phyloP scores from a whole-genome alignment of 2,329 filamentous ascomycete species.

The Penicillium expansum region DNA sequence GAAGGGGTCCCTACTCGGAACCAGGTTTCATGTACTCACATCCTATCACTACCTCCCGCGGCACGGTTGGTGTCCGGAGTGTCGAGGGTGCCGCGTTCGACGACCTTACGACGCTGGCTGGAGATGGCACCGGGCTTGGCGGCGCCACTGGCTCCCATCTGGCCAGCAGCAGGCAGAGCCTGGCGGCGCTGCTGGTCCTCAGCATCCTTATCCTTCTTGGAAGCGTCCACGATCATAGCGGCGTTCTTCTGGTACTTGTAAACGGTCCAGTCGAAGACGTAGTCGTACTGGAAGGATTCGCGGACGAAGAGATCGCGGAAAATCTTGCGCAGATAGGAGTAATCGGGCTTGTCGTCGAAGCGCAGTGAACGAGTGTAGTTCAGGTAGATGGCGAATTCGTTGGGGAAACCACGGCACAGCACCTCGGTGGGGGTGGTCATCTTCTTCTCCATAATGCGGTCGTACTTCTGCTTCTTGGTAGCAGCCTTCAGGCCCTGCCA shows the following conservation, averaged over 20 bases:
- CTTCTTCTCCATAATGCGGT: conserved; percentile 99
- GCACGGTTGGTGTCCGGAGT: conserved; percentile 71
- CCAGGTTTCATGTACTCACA: conserved; percentile 81
- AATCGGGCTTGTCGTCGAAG: conserved; percentile 99
- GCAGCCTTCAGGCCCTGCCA: conserved; percentile 99
- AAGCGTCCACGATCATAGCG: conserved; percentile 84
- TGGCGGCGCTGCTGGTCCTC: conserved; percentile 71
- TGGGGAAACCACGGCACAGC: conserved; percentile 97
- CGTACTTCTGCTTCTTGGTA: conserved; percentile 99
- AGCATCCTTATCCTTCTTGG: conserved; percentile 68
- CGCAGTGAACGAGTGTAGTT: conserved; percentile 98
- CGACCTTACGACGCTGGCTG: conserved; percentile 78
- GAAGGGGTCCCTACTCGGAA: conserved; percentile 77
- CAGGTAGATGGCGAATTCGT: conserved; percentile 98
- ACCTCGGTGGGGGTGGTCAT: conserved; percentile 99
- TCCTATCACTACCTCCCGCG: conserved; percentile 81
- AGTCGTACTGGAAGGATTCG: conserved; percentile 99
- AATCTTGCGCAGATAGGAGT: conserved; percentile 99
- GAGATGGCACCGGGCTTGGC: conserved; percentile 71
- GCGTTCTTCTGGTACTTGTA: conserved; percentile 99
- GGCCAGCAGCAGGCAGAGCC: conserved; percentile 62
- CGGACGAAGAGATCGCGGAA: conserved; percentile 99
- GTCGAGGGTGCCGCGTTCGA: conserved; percentile 65
- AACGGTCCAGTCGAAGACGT: conserved; percentile 99
- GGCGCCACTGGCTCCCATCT: conserved; percentile 54